Conservation (phyloP, 805 yeast species). For the Wickerhamiella musiphila region DNA sequence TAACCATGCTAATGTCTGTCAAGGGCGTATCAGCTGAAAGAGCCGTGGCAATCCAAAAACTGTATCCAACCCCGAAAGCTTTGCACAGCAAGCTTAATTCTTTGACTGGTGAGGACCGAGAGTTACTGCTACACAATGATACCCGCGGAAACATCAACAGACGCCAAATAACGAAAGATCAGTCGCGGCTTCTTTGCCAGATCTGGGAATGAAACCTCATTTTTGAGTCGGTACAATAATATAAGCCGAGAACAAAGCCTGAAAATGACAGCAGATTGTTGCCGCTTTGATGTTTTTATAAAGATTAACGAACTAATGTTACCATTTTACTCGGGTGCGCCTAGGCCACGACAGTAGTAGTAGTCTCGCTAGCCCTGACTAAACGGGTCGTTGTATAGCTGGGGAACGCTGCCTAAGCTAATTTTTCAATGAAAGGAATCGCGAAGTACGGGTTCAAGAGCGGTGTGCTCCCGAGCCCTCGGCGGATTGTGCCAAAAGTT, state of each 20-base stretch:
- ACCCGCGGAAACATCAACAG: slow-evolving; percentile 31
- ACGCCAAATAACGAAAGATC: slow-evolving; percentile 33
- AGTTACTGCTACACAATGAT: slow-evolving; percentile 18
- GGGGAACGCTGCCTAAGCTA: no score
- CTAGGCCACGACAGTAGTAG: no score
- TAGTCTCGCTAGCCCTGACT: no score
- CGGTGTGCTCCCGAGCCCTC: slow-evolving; percentile 66
- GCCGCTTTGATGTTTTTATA: no score
- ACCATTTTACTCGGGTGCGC: no score
- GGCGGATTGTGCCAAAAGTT: slow-evolving; percentile 53
- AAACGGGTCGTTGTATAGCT: no score
- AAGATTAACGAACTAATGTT: no score
- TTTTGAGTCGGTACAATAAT: no score
- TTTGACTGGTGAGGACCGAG: slow-evolving; percentile 20
- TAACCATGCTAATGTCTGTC: slow-evolving; percentile 60
- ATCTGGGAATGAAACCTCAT: slow-evolving; percentile 54
- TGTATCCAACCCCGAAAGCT: slow-evolving; percentile 50
- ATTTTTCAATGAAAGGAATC: slow-evolving; percentile 27
- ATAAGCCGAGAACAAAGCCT: no score
- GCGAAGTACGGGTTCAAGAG: slow-evolving; percentile 41
- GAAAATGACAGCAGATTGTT: no score
- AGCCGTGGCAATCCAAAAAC: slow-evolving; percentile 57
- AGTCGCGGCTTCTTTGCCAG: slow-evolving; percentile 36
- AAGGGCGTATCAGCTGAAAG: slow-evolving; percentile 74
- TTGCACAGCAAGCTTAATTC: slow-evolving; percentile 33